phyloP scores from a whole-genome alignment of 495 filamentous ascomycete genomes.

The Neurospora sp. region DNA sequence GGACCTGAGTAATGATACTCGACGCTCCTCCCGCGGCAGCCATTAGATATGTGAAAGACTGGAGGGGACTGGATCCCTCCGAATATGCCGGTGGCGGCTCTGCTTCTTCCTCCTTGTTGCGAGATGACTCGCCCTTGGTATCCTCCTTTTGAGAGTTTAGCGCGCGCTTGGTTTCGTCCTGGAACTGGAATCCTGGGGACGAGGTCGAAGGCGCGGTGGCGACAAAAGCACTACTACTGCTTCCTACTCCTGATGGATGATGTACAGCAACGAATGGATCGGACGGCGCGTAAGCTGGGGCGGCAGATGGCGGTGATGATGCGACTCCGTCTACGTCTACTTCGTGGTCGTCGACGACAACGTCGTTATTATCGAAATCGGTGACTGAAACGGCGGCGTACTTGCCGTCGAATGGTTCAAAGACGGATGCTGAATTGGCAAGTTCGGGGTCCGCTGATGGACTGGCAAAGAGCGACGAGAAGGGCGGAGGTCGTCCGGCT shows the following conservation, averaged over 20 bases:
- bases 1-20: conserved; percentile 98
- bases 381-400: conserved; percentile 31
- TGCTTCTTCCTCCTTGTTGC: conserved; percentile 61
- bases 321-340: conserved; percentile 1
- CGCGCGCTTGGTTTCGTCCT: conserved; percentile 70
- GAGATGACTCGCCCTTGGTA: conserved; percentile 59
- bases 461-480: conserved; percentile 39
- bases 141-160: conserved; percentile 50
- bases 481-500: conserved; percentile 32
- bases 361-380: conserved; percentile 26
- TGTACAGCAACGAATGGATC: not conserved
- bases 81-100: conserved; percentile 95
- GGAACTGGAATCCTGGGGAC: conserved; percentile 22
- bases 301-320: conserved; percentile 36
- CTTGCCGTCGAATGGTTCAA: conserved; percentile 33
- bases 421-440: conserved; percentile 15
- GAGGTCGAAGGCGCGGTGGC: conserved; percentile 31
- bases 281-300: conserved; percentile 49
- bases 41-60: conserved; percentile 95
- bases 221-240: not conserved
- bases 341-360: conserved; percentile 6
- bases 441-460: conserved; percentile 16
- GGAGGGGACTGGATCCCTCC: conserved; percentile 85
- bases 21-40: conserved; percentile 90
- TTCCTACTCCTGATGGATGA: not conserved